These are phyloP conservation scores for Fusarium longipes DNA, from an alignment of 2,329 filamentous ascomycete genomes.

Conservation along the genomic window DNA sequence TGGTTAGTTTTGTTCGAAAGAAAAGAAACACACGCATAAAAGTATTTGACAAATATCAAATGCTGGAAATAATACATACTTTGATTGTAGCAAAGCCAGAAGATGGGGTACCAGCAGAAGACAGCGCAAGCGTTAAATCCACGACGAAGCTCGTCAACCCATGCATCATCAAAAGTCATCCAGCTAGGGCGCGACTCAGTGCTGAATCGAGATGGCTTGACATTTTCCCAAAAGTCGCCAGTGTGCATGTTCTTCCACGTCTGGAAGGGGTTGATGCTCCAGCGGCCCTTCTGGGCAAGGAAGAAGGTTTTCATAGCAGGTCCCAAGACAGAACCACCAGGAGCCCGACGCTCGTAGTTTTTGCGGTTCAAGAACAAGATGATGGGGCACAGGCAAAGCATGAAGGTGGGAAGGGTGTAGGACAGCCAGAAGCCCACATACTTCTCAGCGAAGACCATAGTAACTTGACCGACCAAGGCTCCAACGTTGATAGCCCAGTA, in stretches of 20 bases:
- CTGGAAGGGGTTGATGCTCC: conserved; percentile 72
- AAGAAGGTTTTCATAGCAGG: conserved; percentile 71
- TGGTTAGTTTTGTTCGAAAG: conserved; percentile 20
- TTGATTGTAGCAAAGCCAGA: conserved; percentile 64
- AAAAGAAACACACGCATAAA: not conserved
- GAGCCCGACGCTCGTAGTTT: conserved; percentile 68
- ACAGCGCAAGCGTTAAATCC: conserved; percentile 75
- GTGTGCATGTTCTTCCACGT: conserved; percentile 69
- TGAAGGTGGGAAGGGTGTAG: conserved; percentile 73
- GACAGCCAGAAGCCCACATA: conserved; percentile 81
- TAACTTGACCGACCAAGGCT: conserved; percentile 70
- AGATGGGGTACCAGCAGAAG: conserved; percentile 75
- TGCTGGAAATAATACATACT: conserved; percentile 43
- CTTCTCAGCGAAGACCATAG: conserved; percentile 78
- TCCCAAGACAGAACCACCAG: conserved; percentile 73
- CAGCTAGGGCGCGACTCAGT: conserved; percentile 67
- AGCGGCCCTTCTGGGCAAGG: conserved; percentile 74
- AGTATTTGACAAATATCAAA: not conserved
- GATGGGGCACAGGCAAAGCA: conserved; percentile 71
- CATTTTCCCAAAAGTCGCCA: conserved; percentile 71
- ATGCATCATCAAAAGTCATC: conserved; percentile 84
- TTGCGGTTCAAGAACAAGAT: conserved; percentile 70
- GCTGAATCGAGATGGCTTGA: conserved; percentile 74
- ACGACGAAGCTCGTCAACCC: conserved; percentile 80
- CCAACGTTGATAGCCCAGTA: conserved; percentile 80